Evolutionary conservation across 2,329 filamentous ascomycete genomes (phyloP), one percentile per base, ranked within the genome.

Genomic region (Penicillium fuscoglaucum): DNA sequence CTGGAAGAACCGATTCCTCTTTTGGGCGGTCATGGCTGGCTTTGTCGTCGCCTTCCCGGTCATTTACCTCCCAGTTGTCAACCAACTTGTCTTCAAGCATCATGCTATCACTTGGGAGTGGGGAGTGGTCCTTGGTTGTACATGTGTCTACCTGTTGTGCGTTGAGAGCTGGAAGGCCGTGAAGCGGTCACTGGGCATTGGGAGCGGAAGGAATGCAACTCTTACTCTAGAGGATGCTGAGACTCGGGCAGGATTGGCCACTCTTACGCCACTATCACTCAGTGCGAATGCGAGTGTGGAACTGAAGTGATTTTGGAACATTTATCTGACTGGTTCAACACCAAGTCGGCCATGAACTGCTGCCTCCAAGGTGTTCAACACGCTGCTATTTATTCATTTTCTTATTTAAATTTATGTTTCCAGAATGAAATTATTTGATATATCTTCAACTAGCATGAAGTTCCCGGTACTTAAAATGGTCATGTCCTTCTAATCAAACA

Each of bases 1-100:
- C 46, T 90, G 86, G 87, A 78, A 81, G 57, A 91, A 91, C 76
- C 80, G 85, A 68, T 90, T 91, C 76, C 77, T 89, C 6, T 89
- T 88, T 77, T 88, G 83, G 80, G 81, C 85, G 17, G 82, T 88
- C 35, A 72, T 82, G 4, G 71, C 82, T n/a, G 85, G 84, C 7
- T 81, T 81, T 53, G 62, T 85, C 13, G 78, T 81, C 19, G 76
- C 84, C 0, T 84, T 87, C 58, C 84, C 84, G 0, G 81, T 83
- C 1, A 76, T 87, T 2, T 90, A 90, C 65, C 87, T 90, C 37
- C 88, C 88, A 0, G 83, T 82, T 13, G 78, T 90, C 53, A 89
- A 88, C 69, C 78, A 79, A 1, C 70, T 78, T 1, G 86, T 90
- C 0, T 89, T 90, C 72, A 83, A 87, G 66, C 87, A 90, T 61